Conservation (phyloP, 2,329 filamentous ascomycete genomes). For the Scleromitrula shiraiana region DNA sequence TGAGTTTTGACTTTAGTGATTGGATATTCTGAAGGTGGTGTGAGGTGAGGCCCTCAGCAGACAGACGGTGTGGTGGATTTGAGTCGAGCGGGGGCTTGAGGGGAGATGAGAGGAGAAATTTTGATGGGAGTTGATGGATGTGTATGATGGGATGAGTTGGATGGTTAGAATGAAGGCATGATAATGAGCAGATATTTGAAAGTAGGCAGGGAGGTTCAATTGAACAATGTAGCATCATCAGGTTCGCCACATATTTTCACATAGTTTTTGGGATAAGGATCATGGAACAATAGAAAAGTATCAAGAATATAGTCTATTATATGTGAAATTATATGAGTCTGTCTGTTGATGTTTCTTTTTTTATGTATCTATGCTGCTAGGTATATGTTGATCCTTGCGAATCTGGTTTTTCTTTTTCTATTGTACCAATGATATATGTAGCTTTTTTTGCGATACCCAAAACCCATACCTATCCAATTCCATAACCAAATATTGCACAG, state of each 20-base stretch:
- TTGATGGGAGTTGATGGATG: too few species aligned
- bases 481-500: not conserved
- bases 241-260: too few species aligned
- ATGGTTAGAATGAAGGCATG: not conserved
- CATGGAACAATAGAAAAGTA: too few species aligned
- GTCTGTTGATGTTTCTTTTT: too few species aligned
- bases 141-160: not conserved
- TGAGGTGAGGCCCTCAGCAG: not conserved
- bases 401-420: slow-evolving; percentile 6
- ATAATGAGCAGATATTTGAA: not conserved
- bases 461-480: not conserved
- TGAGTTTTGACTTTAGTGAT: slow-evolving; percentile 2
- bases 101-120: too few species aligned
- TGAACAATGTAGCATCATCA: not conserved
- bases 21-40: not conserved
- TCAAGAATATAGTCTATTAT: too few species aligned
- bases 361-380: not conserved
- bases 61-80: not conserved
- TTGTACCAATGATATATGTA: slow-evolving; percentile 7
- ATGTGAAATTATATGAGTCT: too few species aligned
- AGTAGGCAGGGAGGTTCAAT: not conserved
- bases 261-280: too few species aligned
- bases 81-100: not conserved
- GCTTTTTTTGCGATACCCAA: slow-evolving; percentile 1
- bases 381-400: slow-evolving; percentile 1